A percentile compares a stretch with the other conserved stretches of the same genome.
These are phyloP conservation scores for Colletotrichum sojae DNA, from an alignment of 2,329 filamentous ascomycete species.

Conservation along the genomic window DNA sequence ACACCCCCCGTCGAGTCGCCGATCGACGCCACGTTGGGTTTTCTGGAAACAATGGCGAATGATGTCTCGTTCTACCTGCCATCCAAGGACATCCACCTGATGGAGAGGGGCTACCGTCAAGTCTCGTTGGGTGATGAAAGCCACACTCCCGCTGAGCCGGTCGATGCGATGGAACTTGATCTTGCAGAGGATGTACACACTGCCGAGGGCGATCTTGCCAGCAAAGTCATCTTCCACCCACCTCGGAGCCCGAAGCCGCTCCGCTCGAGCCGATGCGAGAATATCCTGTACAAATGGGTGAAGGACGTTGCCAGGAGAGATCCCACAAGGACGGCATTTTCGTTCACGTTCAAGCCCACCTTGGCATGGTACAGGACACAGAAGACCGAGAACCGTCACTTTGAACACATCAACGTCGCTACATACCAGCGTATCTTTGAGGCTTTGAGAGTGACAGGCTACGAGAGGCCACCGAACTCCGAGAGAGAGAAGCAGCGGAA, in stretches of 20 bases:
- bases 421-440: conserved; percentile 59
- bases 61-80: conserved; percentile 56
- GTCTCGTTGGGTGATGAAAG: not conserved
- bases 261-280: conserved; percentile 54
- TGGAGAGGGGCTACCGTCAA: conserved; percentile 56
- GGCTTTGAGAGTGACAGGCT: conserved; percentile 3
- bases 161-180: conserved; percentile 32
- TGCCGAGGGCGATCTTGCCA: conserved; percentile 44
- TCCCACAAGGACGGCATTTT: conserved; percentile 46
- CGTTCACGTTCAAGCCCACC: conserved; percentile 63
- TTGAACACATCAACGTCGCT: conserved; percentile 63
- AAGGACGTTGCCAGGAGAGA: conserved; percentile 42
- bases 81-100: conserved; percentile 46
- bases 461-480: not conserved
- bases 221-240: conserved; percentile 63
- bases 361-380: conserved; percentile 67
- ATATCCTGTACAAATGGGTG: conserved; percentile 60
- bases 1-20: conserved; percentile 44
- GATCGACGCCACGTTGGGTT: conserved; percentile 60
- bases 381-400: conserved; percentile 60
- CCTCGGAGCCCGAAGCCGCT: conserved; percentile 50
- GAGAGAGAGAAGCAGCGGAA: not conserved
- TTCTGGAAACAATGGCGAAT: conserved; percentile 50
- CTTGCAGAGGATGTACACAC: conserved; percentile 23
- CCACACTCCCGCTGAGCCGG: not conserved